A percentile compares a stretch with the other conserved stretches of the same genome.
phyloP scores from a whole-genome alignment of 179 eudicot genomes.

The Vitellaria paradoxa region DNA sequence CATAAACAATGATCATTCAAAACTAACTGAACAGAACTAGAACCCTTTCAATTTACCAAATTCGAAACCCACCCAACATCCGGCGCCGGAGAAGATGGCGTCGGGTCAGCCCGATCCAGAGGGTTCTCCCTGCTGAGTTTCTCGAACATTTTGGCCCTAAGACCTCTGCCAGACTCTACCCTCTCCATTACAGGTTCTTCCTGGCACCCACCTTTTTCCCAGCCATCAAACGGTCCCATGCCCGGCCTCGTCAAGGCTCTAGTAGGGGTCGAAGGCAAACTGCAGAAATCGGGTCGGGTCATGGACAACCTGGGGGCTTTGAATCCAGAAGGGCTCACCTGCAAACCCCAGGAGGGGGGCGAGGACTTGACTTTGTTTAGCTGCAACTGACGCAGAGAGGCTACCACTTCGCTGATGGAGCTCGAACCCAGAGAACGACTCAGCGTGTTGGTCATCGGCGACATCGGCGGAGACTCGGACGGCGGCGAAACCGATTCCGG shows the following conservation, averaged over 20 bases:
- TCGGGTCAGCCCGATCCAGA: conserved; percentile 28
- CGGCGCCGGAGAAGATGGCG: conserved; percentile 26
- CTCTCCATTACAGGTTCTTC: conserved; percentile 60
- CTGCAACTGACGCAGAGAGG: conserved; percentile 59
- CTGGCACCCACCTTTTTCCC: conserved; percentile 21
- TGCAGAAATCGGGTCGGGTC: conserved; percentile 40
- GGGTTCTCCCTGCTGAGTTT: conserved; percentile 63
- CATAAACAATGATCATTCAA: no score
- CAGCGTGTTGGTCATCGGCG: conserved; percentile 33
- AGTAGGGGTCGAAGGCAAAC: conserved; percentile 62
- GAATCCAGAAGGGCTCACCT: conserved; percentile 22
- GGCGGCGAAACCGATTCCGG: conserved; percentile 25
- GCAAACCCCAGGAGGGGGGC: conserved; percentile 32
- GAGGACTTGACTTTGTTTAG: conserved; percentile 62
- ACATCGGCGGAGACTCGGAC: conserved; percentile 53
- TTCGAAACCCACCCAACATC: conserved; percentile 70
- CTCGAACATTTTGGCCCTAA: conserved; percentile 64
- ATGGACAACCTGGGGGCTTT: conserved; percentile 30
- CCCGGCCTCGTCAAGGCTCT: conserved; percentile 27
- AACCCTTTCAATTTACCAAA: conserved; percentile 27
- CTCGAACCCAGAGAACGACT: conserved; percentile 30
- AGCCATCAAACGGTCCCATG: conserved; percentile 40
- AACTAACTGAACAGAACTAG: no score
- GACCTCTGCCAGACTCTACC: conserved; percentile 62
- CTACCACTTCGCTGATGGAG: conserved; percentile 46